phyloP scores from a whole-genome alignment of 441 rosid species.

The Raphanus hybrid region DNA sequence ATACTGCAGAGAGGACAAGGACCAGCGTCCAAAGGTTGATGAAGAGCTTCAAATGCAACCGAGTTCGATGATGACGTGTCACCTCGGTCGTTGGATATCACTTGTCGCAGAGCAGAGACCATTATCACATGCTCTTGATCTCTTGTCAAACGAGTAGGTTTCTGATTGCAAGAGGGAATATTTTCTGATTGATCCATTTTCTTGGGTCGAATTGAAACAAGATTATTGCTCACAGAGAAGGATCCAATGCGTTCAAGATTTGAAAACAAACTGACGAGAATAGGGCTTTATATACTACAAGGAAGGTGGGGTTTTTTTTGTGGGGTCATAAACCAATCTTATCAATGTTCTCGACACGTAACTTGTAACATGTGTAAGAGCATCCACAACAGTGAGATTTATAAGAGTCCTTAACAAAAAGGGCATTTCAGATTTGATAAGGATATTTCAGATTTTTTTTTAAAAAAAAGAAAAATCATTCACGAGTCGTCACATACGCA shows the following conservation, averaged over 20 bases:
- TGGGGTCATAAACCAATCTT: background rate
- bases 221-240: background rate
- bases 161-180: background rate
- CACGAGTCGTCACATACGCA: too few species aligned
- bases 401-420: too few species aligned
- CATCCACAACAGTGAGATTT: too few species aligned
- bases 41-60: background rate
- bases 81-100: background rate
- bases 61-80: background rate
- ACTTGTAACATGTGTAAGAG: too few species aligned
- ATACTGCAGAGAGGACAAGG: background rate
- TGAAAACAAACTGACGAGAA: background rate
- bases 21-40: background rate
- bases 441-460: too few species aligned
- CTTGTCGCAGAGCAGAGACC: background rate
- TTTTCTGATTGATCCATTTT: background rate
- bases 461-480: too few species aligned
- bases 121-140: constrained; percentile 1
- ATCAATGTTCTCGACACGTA: background rate
- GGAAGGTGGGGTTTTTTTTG: background rate
- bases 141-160: background rate
- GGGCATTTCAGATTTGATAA: too few species aligned
- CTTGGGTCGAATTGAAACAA: background rate
- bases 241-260: background rate
- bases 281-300: background rate